Conservation (phyloP, 148 eudicot species). For the Rhododendron griersonianum region DNA sequence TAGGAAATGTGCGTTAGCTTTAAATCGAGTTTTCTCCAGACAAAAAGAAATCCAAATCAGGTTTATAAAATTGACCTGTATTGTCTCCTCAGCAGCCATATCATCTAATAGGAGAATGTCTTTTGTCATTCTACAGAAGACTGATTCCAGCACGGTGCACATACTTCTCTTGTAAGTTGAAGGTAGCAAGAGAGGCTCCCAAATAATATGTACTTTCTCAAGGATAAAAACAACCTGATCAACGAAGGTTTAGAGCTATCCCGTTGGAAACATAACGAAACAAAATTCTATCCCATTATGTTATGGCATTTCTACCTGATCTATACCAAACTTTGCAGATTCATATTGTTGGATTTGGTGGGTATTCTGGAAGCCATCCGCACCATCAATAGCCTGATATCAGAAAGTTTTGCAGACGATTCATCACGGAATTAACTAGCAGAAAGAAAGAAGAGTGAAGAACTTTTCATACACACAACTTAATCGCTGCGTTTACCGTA, state of each 20-base stretch:
- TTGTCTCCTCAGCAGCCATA: conserved; percentile 90
- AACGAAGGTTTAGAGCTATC: conserved; percentile 4
- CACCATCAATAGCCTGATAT: conserved; percentile 84
- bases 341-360: conserved; percentile 71
- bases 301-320: conserved; percentile 51
- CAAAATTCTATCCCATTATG: not conserved
- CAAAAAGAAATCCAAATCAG: not conserved
- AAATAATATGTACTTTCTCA: conserved; percentile 85
- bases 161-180: conserved; percentile 71
- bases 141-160: conserved; percentile 66
- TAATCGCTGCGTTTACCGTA: not conserved
- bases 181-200: conserved; percentile 87
- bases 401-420: conserved; percentile 2
- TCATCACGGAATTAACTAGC: not conserved
- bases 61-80: conserved; percentile 48
- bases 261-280: not conserved
- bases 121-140: conserved; percentile 63
- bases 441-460: not conserved
- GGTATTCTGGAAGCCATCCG: conserved; percentile 95
- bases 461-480: not conserved
- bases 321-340: conserved; percentile 82
- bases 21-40: not conserved
- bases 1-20: not conserved
- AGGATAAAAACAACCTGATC: conserved; percentile 75
- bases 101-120: conserved; percentile 90